Evolutionary conservation across 2,329 filamentous ascomycete species (phyloP).

Genomic region (Cladosporium sp.): DNA sequence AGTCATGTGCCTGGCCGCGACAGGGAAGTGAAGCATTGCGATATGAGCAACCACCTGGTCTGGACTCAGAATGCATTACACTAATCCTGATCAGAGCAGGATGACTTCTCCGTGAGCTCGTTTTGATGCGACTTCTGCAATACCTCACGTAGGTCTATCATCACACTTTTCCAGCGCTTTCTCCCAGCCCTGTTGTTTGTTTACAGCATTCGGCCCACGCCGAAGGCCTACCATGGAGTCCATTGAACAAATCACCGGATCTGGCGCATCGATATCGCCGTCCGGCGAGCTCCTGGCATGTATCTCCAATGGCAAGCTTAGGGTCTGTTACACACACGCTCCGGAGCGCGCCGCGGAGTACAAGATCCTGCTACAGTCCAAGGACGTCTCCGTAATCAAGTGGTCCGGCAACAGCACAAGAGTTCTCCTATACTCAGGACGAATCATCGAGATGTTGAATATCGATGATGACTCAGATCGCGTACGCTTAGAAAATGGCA

Average conservation of each 20-base stretch:
- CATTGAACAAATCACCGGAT: conserved; percentile 14
- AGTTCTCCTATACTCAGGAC: conserved; percentile 22
- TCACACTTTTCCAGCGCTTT: background rate
- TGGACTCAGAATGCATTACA: background rate
- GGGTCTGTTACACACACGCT: conserved; percentile 12
- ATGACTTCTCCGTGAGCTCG: conserved; percentile 1
- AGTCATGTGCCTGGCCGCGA: background rate
- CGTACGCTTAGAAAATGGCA: conserved; percentile 51
- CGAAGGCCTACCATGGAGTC: conserved; percentile 13
- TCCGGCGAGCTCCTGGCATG: conserved; percentile 19
- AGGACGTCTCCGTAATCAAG: conserved; percentile 23
- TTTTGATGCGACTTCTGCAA: background rate
- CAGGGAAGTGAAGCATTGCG: background rate
- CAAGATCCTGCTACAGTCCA: conserved; percentile 17
- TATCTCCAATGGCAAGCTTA: conserved; percentile 19
- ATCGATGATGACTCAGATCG: conserved; percentile 45
- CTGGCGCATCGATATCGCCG: conserved; percentile 11
- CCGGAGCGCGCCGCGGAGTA: conserved; percentile 21
- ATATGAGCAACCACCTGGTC: conserved; percentile 4
- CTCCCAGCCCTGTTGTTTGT: background rate
- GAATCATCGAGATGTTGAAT: conserved; percentile 43
- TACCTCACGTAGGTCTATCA: background rate
- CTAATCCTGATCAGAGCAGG: background rate
- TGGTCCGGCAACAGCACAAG: conserved; percentile 24
- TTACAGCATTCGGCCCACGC: background rate